A percentile compares a stretch with the other conserved stretches of the same genome.
Evolutionary conservation across 2,329 filamentous ascomycete genomes (phyloP).

Genomic region (Dendrostoma leiphaemia): DNA sequence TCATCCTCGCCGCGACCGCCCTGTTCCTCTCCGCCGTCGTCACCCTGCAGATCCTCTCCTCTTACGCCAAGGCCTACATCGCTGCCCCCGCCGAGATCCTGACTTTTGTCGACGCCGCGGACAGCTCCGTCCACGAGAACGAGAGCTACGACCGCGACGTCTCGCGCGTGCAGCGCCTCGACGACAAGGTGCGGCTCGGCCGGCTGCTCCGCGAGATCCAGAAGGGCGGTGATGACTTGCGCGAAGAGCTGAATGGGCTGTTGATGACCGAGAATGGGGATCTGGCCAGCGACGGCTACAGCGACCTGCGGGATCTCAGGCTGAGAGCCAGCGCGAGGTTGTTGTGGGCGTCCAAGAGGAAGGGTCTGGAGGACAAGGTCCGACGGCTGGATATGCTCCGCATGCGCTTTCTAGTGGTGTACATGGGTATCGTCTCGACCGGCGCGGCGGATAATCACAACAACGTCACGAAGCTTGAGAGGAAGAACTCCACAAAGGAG

Average conservation of each 20-base stretch:
- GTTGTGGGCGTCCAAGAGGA: slow-evolving; percentile 56
- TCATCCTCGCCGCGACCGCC: slow-evolving; percentile 57
- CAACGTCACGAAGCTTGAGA: slow-evolving; percentile 35
- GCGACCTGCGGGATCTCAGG: slow-evolving; percentile 23
- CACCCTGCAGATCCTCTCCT: slow-evolving; percentile 48
- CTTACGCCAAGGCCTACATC: slow-evolving; percentile 55
- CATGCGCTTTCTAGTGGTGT: slow-evolving; percentile 64
- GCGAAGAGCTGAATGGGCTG: slow-evolving; percentile 56
- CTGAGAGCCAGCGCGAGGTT: slow-evolving; percentile 50
- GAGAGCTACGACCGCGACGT: slow-evolving; percentile 63
- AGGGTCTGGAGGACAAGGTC: slow-evolving; percentile 54
- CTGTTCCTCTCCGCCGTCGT: slow-evolving; percentile 55
- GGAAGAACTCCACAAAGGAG: slow-evolving; percentile 23
- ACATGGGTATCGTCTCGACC: slow-evolving; percentile 57
- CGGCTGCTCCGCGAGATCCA: slow-evolving; percentile 62
- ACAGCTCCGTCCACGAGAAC: slow-evolving; percentile 62
- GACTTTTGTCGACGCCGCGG: slow-evolving; percentile 58
- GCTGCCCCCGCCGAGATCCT: slow-evolving; percentile 57
- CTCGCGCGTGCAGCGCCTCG: slow-evolving; percentile 53
- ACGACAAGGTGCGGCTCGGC: slow-evolving; percentile 60
- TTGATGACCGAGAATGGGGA: slow-evolving; percentile 44
- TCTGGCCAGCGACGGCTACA: slow-evolving; percentile 20
- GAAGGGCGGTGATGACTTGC: slow-evolving; percentile 57
- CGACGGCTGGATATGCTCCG: slow-evolving; percentile 59
- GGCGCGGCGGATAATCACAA: slow-evolving; percentile 31